Base-by-base conservation (phyloP, 805 yeast species). In the Nakazawaea ernobii region DNA sequence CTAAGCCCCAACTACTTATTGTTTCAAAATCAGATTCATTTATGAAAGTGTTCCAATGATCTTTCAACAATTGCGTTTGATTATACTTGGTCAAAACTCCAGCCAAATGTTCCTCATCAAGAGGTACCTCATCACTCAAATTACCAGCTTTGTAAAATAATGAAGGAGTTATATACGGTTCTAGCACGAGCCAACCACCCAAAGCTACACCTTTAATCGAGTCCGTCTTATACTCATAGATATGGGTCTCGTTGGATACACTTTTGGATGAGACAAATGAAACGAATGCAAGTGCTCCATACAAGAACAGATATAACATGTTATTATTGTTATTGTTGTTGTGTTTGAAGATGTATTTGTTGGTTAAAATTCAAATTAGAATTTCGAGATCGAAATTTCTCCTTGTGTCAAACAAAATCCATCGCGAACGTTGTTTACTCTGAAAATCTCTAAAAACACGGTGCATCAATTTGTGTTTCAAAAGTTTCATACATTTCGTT, bases 101-200 rank as follows among this genome's bases (percentile, higher is more conserved):
- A 35, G 83, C 69, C 60, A 73, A 81, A 60, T 83, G 88, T 63
- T 80, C 88, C 67, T 90, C 97, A 65, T 90, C 97, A 28, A 84
- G 83, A 2, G 96, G 96, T 20, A 77, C 69, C 33, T 72, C 62
- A 11, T 62, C 65, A 38, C 64, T 66, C 10, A 54, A 58, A 44
- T 65, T 65, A 20, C 77, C 70, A 37, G 71, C 75, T 40, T 73
- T 75, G 48, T 70, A 67, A 59, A 90, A 88, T 41, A 85, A 63
- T 1, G 90, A 78, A 5, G 96, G 96, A 1, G 89, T 85, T 59
- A 89, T 89, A 65, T 74, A 88, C 2, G 96, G 89, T 66, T 89
- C 97, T 38, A 89, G 67, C 1, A 89, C 89, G 43, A 89, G 74
- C 96, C 96, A 89, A 40, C 96, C 95, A 52, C 97, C 97, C 30